Percentiles rank a stretch among this genome's conserved stretches.
Conservation (phyloP, 2,329 filamentous ascomycete species). For the Beauveria brongniartii region DNA sequence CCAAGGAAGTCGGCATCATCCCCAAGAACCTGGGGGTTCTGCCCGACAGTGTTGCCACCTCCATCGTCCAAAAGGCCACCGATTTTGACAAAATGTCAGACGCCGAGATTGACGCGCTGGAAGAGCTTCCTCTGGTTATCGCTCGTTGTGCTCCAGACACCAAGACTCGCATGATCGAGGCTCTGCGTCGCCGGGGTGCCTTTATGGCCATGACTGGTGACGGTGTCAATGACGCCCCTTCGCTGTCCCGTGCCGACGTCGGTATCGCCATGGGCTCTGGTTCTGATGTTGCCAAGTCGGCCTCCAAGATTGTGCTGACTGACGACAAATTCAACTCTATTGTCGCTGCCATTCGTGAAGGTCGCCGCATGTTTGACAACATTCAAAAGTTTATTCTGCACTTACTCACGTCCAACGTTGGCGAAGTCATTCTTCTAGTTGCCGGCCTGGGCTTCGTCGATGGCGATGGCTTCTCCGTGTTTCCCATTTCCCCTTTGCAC, state of each 20-base stretch:
- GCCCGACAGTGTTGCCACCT: conserved; percentile 53
- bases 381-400: conserved; percentile 84
- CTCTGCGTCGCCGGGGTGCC: conserved; percentile 65
- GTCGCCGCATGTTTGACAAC: conserved; percentile 79
- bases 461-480: conserved; percentile 61
- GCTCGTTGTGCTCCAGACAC: conserved; percentile 79
- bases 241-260: conserved; percentile 71
- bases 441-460: conserved; percentile 80
- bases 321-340: conserved; percentile 88
- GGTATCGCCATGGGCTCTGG: conserved; percentile 89
- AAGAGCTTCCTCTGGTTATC: conserved; percentile 70
- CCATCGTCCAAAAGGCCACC: conserved; percentile 65
- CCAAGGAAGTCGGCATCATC: conserved; percentile 70
- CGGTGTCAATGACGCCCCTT: conserved; percentile 80
- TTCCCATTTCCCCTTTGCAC: conserved; percentile 76
- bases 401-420: conserved; percentile 72
- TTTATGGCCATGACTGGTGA: conserved; percentile 87
- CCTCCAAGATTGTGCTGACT: conserved; percentile 72
- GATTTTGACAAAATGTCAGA: conserved; percentile 74
- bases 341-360: conserved; percentile 73
- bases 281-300: conserved; percentile 78
- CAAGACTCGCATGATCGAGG: conserved; percentile 87
- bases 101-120: conserved; percentile 65
- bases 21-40: conserved; percentile 53
- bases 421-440: conserved; percentile 72